phyloP scores from a whole-genome alignment of 768 basidiomycete genomes.

The Leucosporidium scottii region DNA sequence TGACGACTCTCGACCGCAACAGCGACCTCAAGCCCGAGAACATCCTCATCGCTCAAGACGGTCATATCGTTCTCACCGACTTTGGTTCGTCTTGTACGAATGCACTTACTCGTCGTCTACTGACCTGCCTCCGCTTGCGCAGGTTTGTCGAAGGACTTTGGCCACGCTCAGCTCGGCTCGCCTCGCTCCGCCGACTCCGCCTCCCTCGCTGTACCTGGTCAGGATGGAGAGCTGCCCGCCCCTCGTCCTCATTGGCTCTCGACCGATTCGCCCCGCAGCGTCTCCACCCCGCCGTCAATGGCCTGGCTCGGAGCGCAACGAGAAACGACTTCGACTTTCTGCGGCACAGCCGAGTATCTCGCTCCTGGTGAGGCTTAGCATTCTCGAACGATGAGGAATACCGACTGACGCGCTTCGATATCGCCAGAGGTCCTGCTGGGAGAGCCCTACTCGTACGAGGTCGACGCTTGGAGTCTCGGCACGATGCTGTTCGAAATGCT shows the following conservation, averaged over 20 bases:
- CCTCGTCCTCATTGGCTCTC: constrained; percentile 21
- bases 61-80: constrained; percentile 94
- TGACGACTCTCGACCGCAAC: background rate
- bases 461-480: constrained; percentile 97
- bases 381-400: background rate
- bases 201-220: background rate
- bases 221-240: background rate
- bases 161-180: constrained; percentile 45
- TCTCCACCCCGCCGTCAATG: constrained; percentile 14
- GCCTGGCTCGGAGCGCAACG: background rate
- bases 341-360: constrained; percentile 89
- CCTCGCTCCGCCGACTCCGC: background rate
- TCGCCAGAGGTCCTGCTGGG: constrained; percentile 77
- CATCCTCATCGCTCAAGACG: constrained; percentile 85
- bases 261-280: background rate
- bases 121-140: background rate
- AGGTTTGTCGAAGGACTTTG: constrained; percentile 72
- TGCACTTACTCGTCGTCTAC: background rate
- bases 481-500: constrained; percentile 98
- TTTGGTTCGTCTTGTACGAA: constrained; percentile 54
- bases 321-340: constrained; percentile 79
- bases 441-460: constrained; percentile 79
- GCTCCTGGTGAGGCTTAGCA: constrained; percentile 52
- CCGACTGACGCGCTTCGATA: background rate
- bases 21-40: constrained; percentile 37